Evolutionary conservation across 2,329 filamentous ascomycete species (phyloP), one percentile per base, ranked within the genome.

Genomic region (Hypoxylon sp.): DNA sequence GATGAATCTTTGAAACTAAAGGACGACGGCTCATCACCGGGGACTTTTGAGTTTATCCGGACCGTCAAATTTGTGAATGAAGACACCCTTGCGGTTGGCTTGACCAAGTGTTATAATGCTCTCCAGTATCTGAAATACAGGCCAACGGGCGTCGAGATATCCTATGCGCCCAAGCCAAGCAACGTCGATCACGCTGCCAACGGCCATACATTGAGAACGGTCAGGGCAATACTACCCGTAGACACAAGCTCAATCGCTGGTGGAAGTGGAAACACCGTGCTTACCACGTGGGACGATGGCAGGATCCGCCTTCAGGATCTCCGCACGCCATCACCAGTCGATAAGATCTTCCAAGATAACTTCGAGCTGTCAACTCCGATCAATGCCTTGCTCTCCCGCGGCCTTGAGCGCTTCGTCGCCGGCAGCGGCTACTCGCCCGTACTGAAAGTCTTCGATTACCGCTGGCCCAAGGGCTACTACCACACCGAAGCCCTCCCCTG

Each of bases 271-370:
- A 81, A 78, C 21, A 74, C 85, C 1, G 70, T 87, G 5, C 78
- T 88, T 11, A 84, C 81, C 58, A 80, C 84, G 2, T 87, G 85
- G 84, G 81, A 83, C 45, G 84, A 87, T 57, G 85, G 85, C 7
- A 85, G 81, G 0, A 80, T 82, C 56, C 79, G 82, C 73, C 81
- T 87, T 1, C 78, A 81, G 61, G 85, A 88, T 65, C 70, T 85
- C 1, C 81, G 85, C 11, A 83, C 84, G 0, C 80, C 83, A 0
- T 83, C 80, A 0, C 65, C 79, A 1, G 76, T 81, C 29, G 84
- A 86, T 57, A 77, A 78, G 7, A 71, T 85, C 6, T 88, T 85
- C 71, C 82, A 85, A 37, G 85, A 88, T 70, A 82, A 83, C 59
- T 83, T 85, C 64, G 81, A 86, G 61, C 79, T 84, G 0, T 79